Conservation (phyloP, 345 rosid species). For the Moringa oleifera region DNA sequence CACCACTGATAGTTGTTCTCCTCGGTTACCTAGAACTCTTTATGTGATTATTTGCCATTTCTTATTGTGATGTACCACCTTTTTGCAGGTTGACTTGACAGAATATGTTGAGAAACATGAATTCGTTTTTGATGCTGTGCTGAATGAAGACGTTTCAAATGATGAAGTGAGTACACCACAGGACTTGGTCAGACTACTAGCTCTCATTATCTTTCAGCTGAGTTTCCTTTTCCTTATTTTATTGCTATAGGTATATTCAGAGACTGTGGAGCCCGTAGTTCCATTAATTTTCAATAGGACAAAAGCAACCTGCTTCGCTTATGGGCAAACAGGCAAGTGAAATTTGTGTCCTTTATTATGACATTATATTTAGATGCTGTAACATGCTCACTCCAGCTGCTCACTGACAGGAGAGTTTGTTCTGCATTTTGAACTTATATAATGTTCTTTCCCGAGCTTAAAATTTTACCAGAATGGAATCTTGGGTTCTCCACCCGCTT, state of each 20-base stretch:
- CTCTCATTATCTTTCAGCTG: not conserved
- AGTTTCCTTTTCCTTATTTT: constrained; percentile 8
- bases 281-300: constrained; percentile 50
- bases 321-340: constrained; percentile 53
- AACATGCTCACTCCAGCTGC: too few relatives aligned
- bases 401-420: too few relatives aligned
- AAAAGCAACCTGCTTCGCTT: constrained; percentile 62
- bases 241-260: constrained; percentile 36
- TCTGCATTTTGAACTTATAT: too few relatives aligned
- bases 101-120: constrained; percentile 61
- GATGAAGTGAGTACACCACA: constrained; percentile 35
- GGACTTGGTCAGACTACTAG: not conserved
- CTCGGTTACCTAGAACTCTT: not conserved
- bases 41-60: not conserved
- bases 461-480: too few relatives aligned
- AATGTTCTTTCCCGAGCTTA: too few relatives aligned
- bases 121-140: constrained; percentile 53
- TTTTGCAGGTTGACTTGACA: constrained; percentile 51
- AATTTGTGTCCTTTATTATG: too few relatives aligned
- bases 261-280: constrained; percentile 55
- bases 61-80: not conserved
- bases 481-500: too few relatives aligned
- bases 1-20: not conserved
- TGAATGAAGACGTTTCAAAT: constrained; percentile 46
- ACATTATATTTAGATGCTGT: too few relatives aligned